A percentile compares a stretch with the other conserved stretches of the same genome.
Conservation (phyloP, 148 eudicot genomes). For the Chenopodium quinoa region DNA sequence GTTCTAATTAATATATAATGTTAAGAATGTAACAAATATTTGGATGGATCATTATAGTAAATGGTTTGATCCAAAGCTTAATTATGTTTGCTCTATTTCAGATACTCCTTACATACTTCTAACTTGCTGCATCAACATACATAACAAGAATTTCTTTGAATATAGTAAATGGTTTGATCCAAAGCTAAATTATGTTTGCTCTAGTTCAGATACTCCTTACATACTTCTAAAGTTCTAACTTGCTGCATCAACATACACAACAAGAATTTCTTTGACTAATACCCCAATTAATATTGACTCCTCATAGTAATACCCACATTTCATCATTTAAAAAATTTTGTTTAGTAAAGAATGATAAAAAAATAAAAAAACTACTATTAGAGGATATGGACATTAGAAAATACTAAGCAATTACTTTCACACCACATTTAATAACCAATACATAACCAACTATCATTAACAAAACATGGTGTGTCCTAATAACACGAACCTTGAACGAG, state of each 20-base stretch:
- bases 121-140: background rate
- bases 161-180: too few relatives aligned
- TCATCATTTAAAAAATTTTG: background rate
- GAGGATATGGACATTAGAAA: background rate
- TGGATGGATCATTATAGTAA: too few relatives aligned
- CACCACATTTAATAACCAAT: conserved; percentile 5
- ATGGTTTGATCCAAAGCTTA: too few relatives aligned
- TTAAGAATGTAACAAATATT: too few relatives aligned
- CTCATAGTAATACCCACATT: background rate
- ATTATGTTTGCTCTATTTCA: background rate
- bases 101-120: background rate
- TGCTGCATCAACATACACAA: too few relatives aligned
- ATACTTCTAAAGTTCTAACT: too few relatives aligned
- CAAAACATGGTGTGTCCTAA: background rate
- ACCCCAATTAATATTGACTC: background rate
- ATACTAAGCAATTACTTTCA: background rate
- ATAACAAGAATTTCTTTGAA: background rate
- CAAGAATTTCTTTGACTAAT: too few relatives aligned
- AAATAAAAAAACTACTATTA: too few relatives aligned
- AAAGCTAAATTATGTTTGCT: too few relatives aligned
- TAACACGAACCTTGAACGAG: conserved; percentile 60
- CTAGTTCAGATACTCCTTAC: too few relatives aligned
- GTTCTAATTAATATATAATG: too few relatives aligned
- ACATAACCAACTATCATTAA: background rate
- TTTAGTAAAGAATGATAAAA: too few relatives aligned